Conservation (phyloP, 352 stramenopile genomes). For the Phytophthora ohioensis region DNA sequence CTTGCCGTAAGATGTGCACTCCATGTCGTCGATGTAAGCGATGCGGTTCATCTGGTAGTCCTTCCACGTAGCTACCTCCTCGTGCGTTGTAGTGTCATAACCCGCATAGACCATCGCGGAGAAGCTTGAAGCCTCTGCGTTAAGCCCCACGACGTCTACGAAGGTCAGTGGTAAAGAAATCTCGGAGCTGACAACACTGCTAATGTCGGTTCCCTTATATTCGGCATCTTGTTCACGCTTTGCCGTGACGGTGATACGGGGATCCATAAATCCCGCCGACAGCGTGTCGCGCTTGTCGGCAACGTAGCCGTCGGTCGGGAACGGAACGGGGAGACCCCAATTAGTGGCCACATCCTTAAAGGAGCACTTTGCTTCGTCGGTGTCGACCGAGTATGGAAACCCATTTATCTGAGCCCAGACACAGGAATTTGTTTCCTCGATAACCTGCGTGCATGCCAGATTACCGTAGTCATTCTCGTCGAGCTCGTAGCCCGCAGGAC, state of each 20-base stretch:
- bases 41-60: constrained; percentile 59
- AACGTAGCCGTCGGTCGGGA: constrained; percentile 68
- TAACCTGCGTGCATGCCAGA: constrained; percentile 35
- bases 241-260: constrained; percentile 28
- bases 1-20: constrained; percentile 56
- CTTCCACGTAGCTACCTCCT: constrained; percentile 46
- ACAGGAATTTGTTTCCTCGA: constrained; percentile 46
- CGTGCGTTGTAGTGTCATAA: neutral
- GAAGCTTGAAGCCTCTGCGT: constrained; percentile 15
- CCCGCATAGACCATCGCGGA: constrained; percentile 11
- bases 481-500: constrained; percentile 48
- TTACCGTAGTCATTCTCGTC: constrained; percentile 24
- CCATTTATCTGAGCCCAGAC: constrained; percentile 50
- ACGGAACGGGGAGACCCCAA: constrained; percentile 52
- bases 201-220: constrained; percentile 29
- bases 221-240: constrained; percentile 25
- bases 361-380: constrained; percentile 34
- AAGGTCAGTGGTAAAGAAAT: constrained; percentile 22
- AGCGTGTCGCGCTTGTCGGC: constrained; percentile 49
- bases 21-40: constrained; percentile 50
- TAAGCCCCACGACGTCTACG: constrained; percentile 14
- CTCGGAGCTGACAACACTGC: constrained; percentile 1
- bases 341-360: constrained; percentile 49
- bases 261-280: constrained; percentile 15
- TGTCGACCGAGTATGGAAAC: constrained; percentile 39